phyloP scores from a whole-genome alignment of 2,329 filamentous ascomycete genomes.

The Byssoonygena ceratinophila region DNA sequence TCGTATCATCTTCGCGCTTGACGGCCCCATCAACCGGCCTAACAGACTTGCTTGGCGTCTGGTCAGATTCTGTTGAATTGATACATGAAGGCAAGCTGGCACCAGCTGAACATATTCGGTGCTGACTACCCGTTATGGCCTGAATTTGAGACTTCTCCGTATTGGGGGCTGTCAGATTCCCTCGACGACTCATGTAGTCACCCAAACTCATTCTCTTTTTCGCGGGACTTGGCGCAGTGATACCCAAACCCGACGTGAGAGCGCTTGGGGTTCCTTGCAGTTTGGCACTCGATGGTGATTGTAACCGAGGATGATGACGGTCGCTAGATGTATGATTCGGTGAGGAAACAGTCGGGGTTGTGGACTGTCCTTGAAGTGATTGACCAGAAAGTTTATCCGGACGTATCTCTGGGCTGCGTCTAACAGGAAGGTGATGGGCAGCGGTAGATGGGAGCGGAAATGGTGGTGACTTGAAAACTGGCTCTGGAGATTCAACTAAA shows the following conservation, averaged over 20 bases:
- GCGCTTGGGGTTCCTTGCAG: not conserved
- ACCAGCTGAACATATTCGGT: constrained; percentile 12
- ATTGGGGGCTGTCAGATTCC: constrained; percentile 32
- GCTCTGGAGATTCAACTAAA: constrained; percentile 4
- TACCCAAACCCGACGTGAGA: constrained; percentile 20
- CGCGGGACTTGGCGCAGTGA: constrained; percentile 37
- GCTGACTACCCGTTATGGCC: constrained; percentile 22
- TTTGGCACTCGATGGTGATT: not conserved
- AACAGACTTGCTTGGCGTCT: constrained; percentile 2
- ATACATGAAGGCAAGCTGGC: constrained; percentile 16
- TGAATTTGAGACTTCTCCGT: constrained; percentile 33
- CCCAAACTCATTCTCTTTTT: constrained; percentile 44
- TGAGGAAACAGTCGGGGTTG: constrained; percentile 8
- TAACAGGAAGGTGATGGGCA: constrained; percentile 30
- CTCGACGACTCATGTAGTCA: constrained; percentile 39
- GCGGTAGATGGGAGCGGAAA: constrained; percentile 32
- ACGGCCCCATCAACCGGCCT: not conserved
- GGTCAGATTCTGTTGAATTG: constrained; percentile 4
- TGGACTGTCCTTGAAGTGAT: constrained; percentile 21
- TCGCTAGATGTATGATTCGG: not conserved
- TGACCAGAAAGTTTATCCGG: constrained; percentile 22
- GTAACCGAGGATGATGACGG: not conserved
- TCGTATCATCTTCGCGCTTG: not conserved
- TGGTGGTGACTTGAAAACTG: constrained; percentile 19
- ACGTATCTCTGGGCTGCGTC: constrained; percentile 8